Conservation (phyloP, 148 eudicot genomes). For the Chenopodium album region DNA sequence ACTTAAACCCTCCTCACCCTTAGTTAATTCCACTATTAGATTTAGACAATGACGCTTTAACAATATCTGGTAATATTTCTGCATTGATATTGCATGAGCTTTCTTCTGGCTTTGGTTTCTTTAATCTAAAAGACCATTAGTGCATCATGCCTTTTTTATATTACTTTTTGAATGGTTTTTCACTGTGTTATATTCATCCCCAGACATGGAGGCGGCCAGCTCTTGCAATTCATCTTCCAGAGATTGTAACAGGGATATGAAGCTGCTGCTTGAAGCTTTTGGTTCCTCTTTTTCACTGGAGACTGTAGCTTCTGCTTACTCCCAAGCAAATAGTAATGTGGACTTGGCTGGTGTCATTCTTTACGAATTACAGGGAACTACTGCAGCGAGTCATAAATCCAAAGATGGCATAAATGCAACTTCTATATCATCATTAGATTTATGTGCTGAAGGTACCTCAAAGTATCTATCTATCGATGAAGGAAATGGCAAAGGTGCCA, state of each 20-base stretch:
- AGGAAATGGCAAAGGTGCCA: not conserved
- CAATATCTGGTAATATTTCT: not conserved
- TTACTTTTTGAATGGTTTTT: not conserved
- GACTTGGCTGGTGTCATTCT: conserved; percentile 51
- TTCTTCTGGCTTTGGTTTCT: not conserved
- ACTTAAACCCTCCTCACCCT: not conserved
- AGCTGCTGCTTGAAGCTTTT: conserved; percentile 60
- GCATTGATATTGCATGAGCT: not conserved
- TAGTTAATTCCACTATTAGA: not conserved
- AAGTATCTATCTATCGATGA: not conserved
- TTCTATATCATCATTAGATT: conserved; percentile 5
- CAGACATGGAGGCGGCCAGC: conserved; percentile 30
- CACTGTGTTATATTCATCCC: not conserved
- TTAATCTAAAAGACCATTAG: not conserved
- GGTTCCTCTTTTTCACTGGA: conserved; percentile 59
- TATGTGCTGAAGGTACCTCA: conserved; percentile 4
- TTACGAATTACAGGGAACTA: conserved; percentile 34
- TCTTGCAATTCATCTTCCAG: conserved; percentile 30
- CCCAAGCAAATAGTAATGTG: conserved; percentile 47
- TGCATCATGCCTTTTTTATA: not conserved
- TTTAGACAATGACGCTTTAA: not conserved
- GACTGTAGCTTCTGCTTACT: conserved; percentile 60
- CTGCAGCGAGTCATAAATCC: conserved; percentile 23
- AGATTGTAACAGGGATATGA: conserved; percentile 42
- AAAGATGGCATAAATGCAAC: conserved; percentile 16